Evolutionary conservation across 352 stramenopile species (phyloP), one percentile per base, ranked within the genome.

Genomic region (Phytophthora europaea): DNA sequence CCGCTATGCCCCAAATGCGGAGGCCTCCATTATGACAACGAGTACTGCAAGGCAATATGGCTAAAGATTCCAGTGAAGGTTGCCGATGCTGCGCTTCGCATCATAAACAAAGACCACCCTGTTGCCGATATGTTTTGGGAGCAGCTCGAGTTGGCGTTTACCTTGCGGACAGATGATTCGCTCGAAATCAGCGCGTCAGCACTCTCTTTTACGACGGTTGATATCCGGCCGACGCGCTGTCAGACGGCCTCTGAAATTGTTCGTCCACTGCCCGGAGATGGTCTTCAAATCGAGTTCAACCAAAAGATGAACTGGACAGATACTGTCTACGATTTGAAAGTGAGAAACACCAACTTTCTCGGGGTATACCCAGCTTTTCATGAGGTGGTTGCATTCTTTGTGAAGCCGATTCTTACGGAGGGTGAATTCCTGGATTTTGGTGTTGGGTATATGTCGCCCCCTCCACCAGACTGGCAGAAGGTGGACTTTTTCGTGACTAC

Each of bases 221-320:
- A 96, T 69, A 85, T 93, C 16, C 79, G 89, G 18, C 81, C 84
- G 20, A 76, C 57, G 16, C 81, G 80, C 50, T 87, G 83, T 64
- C 66, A 85, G 43, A 74, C 80, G 22, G 82, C 85, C 2, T 86
- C 81, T 61, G 87, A 97, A 64, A 86, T 95, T 51, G 54, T 96
- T 51, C 80, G 89, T 5, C 89, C 90, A 36, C 72, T 94, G 5
- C 75, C 73, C 73, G 85, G 89, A 23, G 90, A 95, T 47, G 87
- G 87, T 7, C 52, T 88, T 33, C 89, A 97, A 71, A 78, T 95
- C 54, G 80, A 91, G 70, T 95, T 91, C 75, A 93, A 84, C 23
- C 89, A 95, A 60, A 91, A 82, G 70, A 75, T 82, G 51, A 89
- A 86, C 38, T 96, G 88, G 85, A 95, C 85, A 4, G 90, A 97